Evolutionary conservation across 2,329 filamentous ascomycete species (phyloP), one percentile per base, ranked within the genome.

Genomic region (Arthrobotrys megalospora): DNA sequence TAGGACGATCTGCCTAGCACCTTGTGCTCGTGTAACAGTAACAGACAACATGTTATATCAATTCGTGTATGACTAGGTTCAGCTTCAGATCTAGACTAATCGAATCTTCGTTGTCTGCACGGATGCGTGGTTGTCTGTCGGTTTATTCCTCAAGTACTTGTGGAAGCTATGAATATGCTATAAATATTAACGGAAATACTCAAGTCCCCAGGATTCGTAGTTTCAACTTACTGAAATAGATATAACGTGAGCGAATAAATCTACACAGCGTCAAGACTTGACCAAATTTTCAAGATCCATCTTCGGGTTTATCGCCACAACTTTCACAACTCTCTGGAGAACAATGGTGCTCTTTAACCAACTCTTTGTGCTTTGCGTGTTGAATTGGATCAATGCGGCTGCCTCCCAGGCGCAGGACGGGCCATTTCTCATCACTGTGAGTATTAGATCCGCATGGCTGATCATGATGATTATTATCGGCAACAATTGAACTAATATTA

Each of bases 401-500:
- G 21, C 12, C 1, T 41, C 16, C 12, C 50, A 68, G 16, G 52
- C 16, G 6, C 50, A 68, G 16, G 52, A 48, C 21, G n/a, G 58
- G 8, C 16, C 32, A 10, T 68, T 68, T 14, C 11, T 7, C 1
- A 11, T 68, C 1, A 68, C 1, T 4, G 65, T 68, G 19, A n/a
- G 43, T 14, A 48, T 12, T 28, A 28, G 5, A 28, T 28, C 24
- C 24, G 2, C 24, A 28, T 5, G 24, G 5, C 5, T 5, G 24
- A 5, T 28, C 2, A 28, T 28, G 24, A 28, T 28, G 5, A 28
- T 5, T 5, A n/a, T n/a, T n/a, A n/a, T 28, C 24, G 24, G 5
- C 24, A 28, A 28, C 5, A 28, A 5, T 28, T 28, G 24, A 28
- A 5, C 24, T 28, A 5, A 28, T 28, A 28, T 28, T 5, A 28